A percentile compares a stretch with the other conserved stretches of the same genome.
phyloP scores from a whole-genome alignment of 768 basidiomycete species.

The Trametes sanguinea region DNA sequence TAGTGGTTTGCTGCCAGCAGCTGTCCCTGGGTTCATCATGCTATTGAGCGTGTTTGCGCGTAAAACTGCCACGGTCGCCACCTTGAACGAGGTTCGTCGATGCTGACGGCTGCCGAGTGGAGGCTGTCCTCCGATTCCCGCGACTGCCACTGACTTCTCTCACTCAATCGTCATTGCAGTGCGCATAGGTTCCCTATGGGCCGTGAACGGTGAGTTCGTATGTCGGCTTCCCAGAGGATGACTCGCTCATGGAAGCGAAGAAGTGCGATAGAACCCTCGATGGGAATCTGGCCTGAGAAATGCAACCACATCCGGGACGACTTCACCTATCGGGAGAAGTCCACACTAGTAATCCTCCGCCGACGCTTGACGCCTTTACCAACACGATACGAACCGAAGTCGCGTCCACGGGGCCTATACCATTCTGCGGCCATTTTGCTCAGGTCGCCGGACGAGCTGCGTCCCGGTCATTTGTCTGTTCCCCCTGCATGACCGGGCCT shows the following conservation, averaged over 20 bases:
- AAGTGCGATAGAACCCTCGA: neutral
- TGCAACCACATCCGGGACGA: neutral
- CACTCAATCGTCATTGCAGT: too few species aligned
- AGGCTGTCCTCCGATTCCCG: too few species aligned
- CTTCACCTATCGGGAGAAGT: neutral
- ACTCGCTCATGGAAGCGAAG: neutral
- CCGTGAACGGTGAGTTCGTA: too few species aligned
- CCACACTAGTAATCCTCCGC: neutral
- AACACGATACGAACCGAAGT: neutral
- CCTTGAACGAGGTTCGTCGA: too few species aligned
- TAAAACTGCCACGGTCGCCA: too few species aligned
- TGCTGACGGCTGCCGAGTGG: too few species aligned
- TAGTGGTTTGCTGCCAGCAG: too few species aligned
- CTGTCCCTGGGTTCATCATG: too few species aligned
- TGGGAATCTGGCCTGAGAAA: neutral
- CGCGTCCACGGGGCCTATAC: neutral
- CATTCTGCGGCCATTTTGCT: neutral
- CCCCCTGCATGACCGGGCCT: neutral
- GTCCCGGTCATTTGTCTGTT: slow-evolving; percentile 2
- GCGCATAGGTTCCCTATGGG: too few species aligned
- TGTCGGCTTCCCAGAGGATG: too few species aligned
- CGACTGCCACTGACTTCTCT: too few species aligned
- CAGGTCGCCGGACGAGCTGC: slow-evolving; percentile 1
- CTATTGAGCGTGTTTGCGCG: too few species aligned
- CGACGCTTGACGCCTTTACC: neutral